Evolutionary conservation across 176 grass and related monocot species (phyloP), one percentile per base, ranked within the genome.

Genomic region (Avena sativa): DNA sequence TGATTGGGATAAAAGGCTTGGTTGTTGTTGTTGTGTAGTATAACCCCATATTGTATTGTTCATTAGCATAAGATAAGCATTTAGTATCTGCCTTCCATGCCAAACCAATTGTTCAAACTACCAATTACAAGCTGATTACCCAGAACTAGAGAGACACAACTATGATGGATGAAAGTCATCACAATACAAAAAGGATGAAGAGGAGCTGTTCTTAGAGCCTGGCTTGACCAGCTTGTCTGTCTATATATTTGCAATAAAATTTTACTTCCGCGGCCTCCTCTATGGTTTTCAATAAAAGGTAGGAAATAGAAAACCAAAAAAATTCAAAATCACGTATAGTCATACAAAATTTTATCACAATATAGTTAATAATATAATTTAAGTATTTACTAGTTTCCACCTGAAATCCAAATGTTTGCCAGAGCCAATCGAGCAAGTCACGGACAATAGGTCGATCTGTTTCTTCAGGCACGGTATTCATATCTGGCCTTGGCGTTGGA

Each of bases 351-450:
- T 81, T 66, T 17, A 75, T 75, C 72, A 71, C 38, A 51, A 51
- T 66, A 6, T 17, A 58, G 23, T 68, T 13, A 23, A 65, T 8
- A 66, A 67, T 68, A 36, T 38, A 20, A 88, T 30, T 51, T 17
- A 34, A 49, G 12, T 28, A 85, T 46, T 78, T 21, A 43, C 17
- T 85, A 68, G 78, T 80, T 60, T 87, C 56, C 81, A 99, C 97
- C 92, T 99, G 97, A 90, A 99, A 99, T 65, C 94, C 92, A 87
- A 99, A 99, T 82, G 82, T 74, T 56, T 85, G 77, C 65, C 94
- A 90, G 55, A 99, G 94, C 97, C 97, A 99, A 59, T 96, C 97
- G 48, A 99, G 87, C 85, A 99, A 94, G 87, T 99, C 97, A 80
- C 4, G 12, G 44, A 90, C 38, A 17, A 57, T 1, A 43, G 84